Evolutionary conservation across 257 asterid genomes (phyloP), one percentile per base, ranked within the genome.

Genomic region (Marsdenia floribunda): DNA sequence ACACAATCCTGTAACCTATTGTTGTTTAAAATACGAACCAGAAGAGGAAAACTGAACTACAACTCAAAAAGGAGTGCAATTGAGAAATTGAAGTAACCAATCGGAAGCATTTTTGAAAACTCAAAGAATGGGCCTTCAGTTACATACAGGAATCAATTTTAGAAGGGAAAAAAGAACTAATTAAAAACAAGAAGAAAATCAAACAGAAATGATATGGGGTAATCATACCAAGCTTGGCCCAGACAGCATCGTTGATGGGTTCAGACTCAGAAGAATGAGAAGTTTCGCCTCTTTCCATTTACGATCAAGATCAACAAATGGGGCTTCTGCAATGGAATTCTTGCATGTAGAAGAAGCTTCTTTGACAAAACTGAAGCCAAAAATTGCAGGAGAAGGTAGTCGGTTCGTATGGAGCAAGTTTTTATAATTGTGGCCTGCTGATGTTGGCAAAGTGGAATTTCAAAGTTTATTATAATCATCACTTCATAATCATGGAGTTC

Each of bases 161-260:
- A 11, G 5, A 40, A 73, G 1, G 14, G 1, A n/a, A 21, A 21
- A n/a, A 52, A 14, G 11, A 64, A 19, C 13, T 26, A 15, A 5
- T 8, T 2, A 46, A 49, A 2, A 26, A 6, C 2, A 50, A 33
- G 44, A 22, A 22, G 35, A 46, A 38, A 59, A 24, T 12, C 49
- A 42, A n/a, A 74, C 42, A 63, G 70, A 53, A 21, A 73, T 15
- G 42, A 24, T 14, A 54, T 11, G 53, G 3, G 3, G 10, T n/a
- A 44, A 44, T 18, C 46, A 55, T 80, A 92, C 98, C 93, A 73
- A 93, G 88, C 90, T 87, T 90, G 2, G 96, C 96, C 98, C 98
- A 91, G 74, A 89, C 75, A 65, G 81, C 86, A 72, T 68, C 80
- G 50, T 15, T 0, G 68, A 79, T 72, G 57, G 83, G 75, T 79